Base-by-base conservation (phyloP, 2,329 filamentous ascomycete genomes). In the Botrytis byssoidea region DNA sequence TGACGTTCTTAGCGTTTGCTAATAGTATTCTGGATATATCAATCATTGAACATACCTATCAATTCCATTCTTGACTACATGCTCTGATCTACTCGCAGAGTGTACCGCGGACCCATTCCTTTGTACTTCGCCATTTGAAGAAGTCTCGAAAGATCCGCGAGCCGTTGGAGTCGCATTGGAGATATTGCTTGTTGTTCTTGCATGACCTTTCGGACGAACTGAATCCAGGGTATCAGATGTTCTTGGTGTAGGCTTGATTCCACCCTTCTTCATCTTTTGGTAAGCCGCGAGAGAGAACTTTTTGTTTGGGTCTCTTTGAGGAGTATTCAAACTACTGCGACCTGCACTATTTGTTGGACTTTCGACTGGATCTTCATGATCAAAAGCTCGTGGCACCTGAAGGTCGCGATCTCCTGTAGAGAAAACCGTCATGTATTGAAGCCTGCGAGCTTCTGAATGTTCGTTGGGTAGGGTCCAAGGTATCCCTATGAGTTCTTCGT, bases 211-310 rank as follows among this genome's bases (percentile, higher is more conserved):
- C 40, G 74, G 75, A 64, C 55, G 72, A 61, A 75, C 76, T n/a
- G 60, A 25, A 37, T 75, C 73, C 46, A 73, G 66, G 12, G 70
- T 73, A 32, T 55, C 61, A 68, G 57, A 42, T 40, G 77, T 74
- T 65, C 65, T 75, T 35, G 78, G 75, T 40, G 74, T 72, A 32
- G 78, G 76, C 66, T 78, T 80, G 51, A 78, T 72, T 22, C 78
- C 80, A 35, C 75, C 78, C 46, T 78, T 74, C 74, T 79, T 80
- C 73, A 78, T 71, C 67, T 77, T 79, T 75, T 79, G 79, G 71
- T 81, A 82, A 67, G 81, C 80, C 29, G 77, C 77, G 29, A 81
- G 74, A 12, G 78, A 79, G 55, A 81, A 77, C 75, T 80, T 82
- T 57, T 78, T 78, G 71, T 78, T 80, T 14, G 74, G 32, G 42